Evolutionary conservation across 331 rosid species (phyloP).

Genomic region (Acacia concinna): DNA sequence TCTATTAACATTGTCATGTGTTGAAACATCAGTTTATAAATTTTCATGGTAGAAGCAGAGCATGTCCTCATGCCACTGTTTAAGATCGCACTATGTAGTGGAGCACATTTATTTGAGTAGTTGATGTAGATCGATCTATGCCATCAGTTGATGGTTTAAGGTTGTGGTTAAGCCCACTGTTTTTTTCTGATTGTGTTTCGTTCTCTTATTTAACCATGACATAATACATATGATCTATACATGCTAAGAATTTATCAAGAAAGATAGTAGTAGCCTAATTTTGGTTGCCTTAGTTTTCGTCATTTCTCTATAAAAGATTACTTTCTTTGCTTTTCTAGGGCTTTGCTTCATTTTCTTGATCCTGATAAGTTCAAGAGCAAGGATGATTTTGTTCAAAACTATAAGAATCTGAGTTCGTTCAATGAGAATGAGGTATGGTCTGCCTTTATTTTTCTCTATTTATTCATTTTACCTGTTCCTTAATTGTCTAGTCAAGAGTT

Average conservation of each 20-base stretch:
- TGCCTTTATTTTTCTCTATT: background rate
- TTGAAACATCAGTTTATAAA: background rate
- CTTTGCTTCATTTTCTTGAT: constrained; percentile 97
- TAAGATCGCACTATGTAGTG: background rate
- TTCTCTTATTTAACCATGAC: background rate
- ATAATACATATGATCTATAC: background rate
- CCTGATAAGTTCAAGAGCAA: constrained; percentile 79
- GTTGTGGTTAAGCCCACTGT: constrained; percentile 3
- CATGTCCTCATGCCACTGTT: background rate
- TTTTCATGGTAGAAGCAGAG: background rate
- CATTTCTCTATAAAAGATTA: background rate
- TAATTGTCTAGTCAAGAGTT: background rate
- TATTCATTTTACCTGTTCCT: constrained; percentile 3
- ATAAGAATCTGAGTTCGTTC: constrained; percentile 96
- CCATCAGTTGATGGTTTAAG: constrained; percentile 12
- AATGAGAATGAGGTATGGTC: constrained; percentile 85
- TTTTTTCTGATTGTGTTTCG: constrained; percentile 10
- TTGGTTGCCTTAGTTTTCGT: constrained; percentile 17
- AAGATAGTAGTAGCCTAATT: constrained; percentile 6
- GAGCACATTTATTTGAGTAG: background rate
- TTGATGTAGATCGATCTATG: background rate
- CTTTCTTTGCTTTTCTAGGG: constrained; percentile 53
- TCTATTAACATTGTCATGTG: background rate
- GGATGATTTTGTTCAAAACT: constrained; percentile 94
- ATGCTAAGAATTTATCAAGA: constrained; percentile 1